Evolutionary conservation across 345 rosid species (phyloP).

Genomic region (Turritis glabra): DNA sequence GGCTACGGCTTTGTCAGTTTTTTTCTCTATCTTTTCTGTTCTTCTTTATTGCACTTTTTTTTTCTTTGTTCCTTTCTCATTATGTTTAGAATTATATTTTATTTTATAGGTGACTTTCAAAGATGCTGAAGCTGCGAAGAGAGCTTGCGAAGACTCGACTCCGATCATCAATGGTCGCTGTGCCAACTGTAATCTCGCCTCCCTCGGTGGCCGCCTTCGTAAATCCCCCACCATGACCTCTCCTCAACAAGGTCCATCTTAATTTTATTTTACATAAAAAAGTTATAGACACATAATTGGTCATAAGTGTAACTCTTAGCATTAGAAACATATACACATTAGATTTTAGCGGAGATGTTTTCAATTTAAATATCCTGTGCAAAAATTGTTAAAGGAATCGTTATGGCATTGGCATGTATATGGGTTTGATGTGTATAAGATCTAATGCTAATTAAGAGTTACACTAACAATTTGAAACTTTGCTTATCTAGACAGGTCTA

Average conservation of each 20-base stretch:
- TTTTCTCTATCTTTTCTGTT: not conserved
- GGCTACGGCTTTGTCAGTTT: slow-evolving; percentile 90
- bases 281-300: not conserved
- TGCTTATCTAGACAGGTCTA: too few species aligned
- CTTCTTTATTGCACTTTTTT: not conserved
- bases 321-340: too few species aligned
- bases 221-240: slow-evolving; percentile 53
- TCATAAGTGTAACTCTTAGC: too few species aligned
- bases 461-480: too few species aligned
- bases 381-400: not conserved
- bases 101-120: slow-evolving; percentile 77
- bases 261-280: not conserved
- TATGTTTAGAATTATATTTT: not conserved
- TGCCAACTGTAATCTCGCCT: slow-evolving; percentile 94
- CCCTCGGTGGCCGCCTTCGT: slow-evolving; percentile 86
- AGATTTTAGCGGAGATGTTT: too few species aligned
- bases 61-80: not conserved
- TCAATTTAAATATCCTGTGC: too few species aligned
- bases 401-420: slow-evolving; percentile 5
- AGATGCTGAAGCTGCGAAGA: slow-evolving; percentile 84
- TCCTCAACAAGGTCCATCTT: slow-evolving; percentile 60
- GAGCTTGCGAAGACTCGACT: slow-evolving; percentile 81
- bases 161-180: slow-evolving; percentile 94
- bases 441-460: not conserved
- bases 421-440: slow-evolving; percentile 7